Conservation (phyloP, 768 basidiomycete genomes). For the Piloderma croceum region DNA sequence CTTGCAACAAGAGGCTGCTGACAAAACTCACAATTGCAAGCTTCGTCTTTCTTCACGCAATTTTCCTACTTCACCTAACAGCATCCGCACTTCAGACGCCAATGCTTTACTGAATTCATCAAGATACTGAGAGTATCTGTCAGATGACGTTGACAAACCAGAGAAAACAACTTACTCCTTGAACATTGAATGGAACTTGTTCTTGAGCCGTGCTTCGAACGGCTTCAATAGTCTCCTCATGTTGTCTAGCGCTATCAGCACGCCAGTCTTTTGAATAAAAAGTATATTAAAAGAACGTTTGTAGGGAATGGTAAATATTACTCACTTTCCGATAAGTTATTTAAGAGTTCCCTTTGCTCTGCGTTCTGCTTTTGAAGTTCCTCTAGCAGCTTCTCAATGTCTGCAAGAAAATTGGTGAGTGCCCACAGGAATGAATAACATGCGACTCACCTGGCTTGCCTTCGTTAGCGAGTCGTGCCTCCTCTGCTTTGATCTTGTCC, state of each 20-base stretch:
- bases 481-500: constrained; percentile 46
- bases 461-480: constrained; percentile 47
- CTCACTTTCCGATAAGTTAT: constrained; percentile 52
- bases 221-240: constrained; percentile 60
- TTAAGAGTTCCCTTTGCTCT: constrained; percentile 54
- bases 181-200: constrained; percentile 79
- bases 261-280: constrained; percentile 49
- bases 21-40: constrained; percentile 65
- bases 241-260: constrained; percentile 57
- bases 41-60: constrained; percentile 73
- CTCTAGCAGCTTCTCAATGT: constrained; percentile 54
- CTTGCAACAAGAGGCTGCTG: constrained; percentile 1
- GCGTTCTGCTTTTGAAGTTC: constrained; percentile 54
- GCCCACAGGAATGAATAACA: constrained; percentile 8
- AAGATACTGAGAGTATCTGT: constrained; percentile 50
- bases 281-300: no score
- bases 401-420: constrained; percentile 26
- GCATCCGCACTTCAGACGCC: constrained; percentile 76
- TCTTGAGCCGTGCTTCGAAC: constrained; percentile 68
- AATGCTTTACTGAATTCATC: constrained; percentile 85
- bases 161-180: constrained; percentile 50
- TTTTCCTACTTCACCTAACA: constrained; percentile 79
- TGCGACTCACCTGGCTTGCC: constrained; percentile 47
- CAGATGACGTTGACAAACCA: background rate
- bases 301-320: constrained; percentile 3